Evolutionary conservation across 768 basidiomycete species (phyloP).

Genomic region (Macrolepiota fuliginosa): DNA sequence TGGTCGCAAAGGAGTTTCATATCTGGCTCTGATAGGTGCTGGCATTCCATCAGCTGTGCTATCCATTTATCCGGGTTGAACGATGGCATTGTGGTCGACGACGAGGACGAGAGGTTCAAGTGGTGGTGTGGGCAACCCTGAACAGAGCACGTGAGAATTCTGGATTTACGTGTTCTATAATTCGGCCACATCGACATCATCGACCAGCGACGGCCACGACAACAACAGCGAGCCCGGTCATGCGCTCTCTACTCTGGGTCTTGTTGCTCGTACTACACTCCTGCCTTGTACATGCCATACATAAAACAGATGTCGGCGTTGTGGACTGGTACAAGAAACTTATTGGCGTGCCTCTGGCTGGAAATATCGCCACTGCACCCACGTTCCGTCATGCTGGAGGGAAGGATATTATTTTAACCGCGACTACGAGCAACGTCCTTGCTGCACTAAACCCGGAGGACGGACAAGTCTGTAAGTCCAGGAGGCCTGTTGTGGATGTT

Average conservation of each 20-base stretch:
- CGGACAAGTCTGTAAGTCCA: constrained; percentile 66
- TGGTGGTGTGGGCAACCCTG: background rate
- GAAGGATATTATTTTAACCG: constrained; percentile 56
- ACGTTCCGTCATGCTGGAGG: constrained; percentile 45
- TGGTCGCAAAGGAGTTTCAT: constrained; percentile 93
- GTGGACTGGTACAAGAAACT: constrained; percentile 87
- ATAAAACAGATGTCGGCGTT: constrained; percentile 73
- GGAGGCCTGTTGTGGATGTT: background rate
- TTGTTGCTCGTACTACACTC: constrained; percentile 21
- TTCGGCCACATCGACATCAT: background rate
- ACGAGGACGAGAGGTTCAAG: constrained; percentile 1
- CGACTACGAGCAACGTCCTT: constrained; percentile 74
- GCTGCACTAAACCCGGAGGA: constrained; percentile 66
- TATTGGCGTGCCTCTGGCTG: constrained; percentile 67
- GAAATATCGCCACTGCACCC: constrained; percentile 52
- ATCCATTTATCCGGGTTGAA: constrained; percentile 78
- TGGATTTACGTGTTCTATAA: background rate
- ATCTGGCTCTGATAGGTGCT: constrained; percentile 85
- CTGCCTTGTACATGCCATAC: constrained; percentile 42
- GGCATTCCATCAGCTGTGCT: constrained; percentile 80
- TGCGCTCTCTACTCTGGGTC: constrained; percentile 26
- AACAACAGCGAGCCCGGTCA: constrained; percentile 9
- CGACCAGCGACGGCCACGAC: background rate
- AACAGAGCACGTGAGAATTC: background rate
- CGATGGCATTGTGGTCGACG: constrained; percentile 16